Percentiles rank a stretch among this genome's conserved stretches.
These are phyloP conservation scores for Withania somnifera DNA, from an alignment of 305 asterid species.

Conservation along the genomic window DNA sequence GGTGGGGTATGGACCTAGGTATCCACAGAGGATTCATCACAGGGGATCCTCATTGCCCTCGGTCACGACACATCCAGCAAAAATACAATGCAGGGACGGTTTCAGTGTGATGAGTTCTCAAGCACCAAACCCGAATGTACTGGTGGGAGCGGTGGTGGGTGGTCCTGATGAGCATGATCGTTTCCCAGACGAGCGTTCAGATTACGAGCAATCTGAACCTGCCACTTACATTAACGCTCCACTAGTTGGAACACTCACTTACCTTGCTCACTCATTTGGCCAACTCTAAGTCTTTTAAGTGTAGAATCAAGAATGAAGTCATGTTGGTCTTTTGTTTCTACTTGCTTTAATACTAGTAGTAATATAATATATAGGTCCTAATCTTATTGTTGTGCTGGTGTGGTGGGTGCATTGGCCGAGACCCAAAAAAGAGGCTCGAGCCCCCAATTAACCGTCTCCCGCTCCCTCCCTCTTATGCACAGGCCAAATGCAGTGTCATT, in stretches of 20 bases:
- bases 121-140: conserved; percentile 68
- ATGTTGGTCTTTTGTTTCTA: not conserved
- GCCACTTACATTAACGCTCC: conserved; percentile 96
- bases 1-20: conserved; percentile 87
- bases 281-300: conserved; percentile 43
- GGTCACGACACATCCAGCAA: conserved; percentile 41
- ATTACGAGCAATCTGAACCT: conserved; percentile 91
- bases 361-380: not conserved
- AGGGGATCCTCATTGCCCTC: conserved; percentile 93
- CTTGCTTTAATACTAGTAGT: not conserved
- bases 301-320: conserved; percentile 2
- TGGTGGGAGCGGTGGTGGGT: conserved; percentile 75
- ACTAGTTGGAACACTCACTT: conserved; percentile 70
- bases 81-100: conserved; percentile 69
- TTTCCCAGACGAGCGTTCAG: conserved; percentile 74
- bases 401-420: not conserved
- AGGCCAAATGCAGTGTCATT: not conserved
- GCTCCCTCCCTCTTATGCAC: not conserved
- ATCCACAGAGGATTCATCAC: conserved; percentile 82
- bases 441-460: not conserved
- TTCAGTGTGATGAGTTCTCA: conserved; percentile 47
- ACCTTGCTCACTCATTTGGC: conserved; percentile 89
- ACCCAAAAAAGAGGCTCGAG: conserved; percentile 9
- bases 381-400: not conserved
- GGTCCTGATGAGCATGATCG: conserved; percentile 84